Evolutionary conservation across 495 filamentous ascomycete genomes (phyloP), one percentile per base, ranked within the genome.

Genomic region (Neurospora pannonica): DNA sequence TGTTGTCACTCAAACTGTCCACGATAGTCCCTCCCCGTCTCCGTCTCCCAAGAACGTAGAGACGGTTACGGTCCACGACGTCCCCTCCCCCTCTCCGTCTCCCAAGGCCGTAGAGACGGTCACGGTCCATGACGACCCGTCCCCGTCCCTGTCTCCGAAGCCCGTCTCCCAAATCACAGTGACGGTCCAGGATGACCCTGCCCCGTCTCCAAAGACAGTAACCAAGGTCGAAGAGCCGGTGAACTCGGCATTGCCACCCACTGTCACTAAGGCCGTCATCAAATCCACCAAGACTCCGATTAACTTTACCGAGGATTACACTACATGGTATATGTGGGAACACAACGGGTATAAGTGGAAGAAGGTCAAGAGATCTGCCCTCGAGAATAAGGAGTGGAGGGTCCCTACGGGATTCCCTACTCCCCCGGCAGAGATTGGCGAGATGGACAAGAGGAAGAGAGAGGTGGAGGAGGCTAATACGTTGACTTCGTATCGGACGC

Each of bases 311-410:
- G 46, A 24, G 10, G 10, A 54, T 3, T 54, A 5, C 4, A 54
- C 0, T 0, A 24, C 46, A 13, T 24, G 46, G 21, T 24, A 54
- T 28, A 10, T 2, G 10, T 15, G 10, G 46, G 21, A 15, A 2
- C 46, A 21, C 2, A 13, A 13, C n/a, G 43, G 1, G 3, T 2
- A 2, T n/a, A 21, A 48, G 1, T 3, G n/a, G n/a, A 48, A n/a
- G 7, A 46, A n/a, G 19, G 8, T 1, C 3, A n/a, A n/a, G 19
- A 48, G n/a, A 1, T 0, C 3, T 7, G 6, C 0, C 17, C 5
- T 42, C 5, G 5, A 17, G 39, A 24, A 5, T 24, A 21, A 24
- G 4, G 46, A 21, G 3, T 2, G n/a, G n/a, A 21, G n/a, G 10
- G 1, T 46, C 8, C 42, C 42, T n/a, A 9, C 19, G 7, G 19